phyloP scores from a whole-genome alignment of 1,284 basidiomycete genomes.

The Laetiporus sulphureus region DNA sequence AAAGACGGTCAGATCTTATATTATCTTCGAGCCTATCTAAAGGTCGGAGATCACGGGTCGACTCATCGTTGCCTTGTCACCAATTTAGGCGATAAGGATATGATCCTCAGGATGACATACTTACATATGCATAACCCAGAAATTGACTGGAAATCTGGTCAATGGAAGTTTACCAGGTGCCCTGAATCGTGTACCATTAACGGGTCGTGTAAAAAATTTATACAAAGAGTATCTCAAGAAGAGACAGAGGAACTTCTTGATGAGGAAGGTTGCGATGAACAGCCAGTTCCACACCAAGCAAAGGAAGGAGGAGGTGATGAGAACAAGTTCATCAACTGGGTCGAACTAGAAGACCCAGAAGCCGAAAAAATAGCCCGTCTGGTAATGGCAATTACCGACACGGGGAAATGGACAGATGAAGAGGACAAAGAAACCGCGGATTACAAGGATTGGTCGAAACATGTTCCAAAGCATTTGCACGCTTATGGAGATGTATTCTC shows the following conservation, averaged over 20 bases:
- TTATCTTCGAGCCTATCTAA: neutral
- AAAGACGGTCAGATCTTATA: neutral
- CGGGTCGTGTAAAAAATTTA: neutral
- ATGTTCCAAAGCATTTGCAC: neutral
- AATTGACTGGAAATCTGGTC: neutral
- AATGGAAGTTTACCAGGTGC: neutral
- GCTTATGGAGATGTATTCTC: neutral
- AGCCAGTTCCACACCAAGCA: neutral
- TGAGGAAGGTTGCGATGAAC: neutral
- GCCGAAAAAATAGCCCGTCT: neutral
- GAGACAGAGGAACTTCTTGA: neutral
- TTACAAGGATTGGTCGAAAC: neutral
- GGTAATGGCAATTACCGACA: neutral
- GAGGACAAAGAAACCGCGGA: neutral
- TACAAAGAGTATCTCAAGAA: neutral
- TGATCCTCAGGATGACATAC: neutral
- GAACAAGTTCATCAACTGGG: neutral
- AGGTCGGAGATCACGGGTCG: neutral
- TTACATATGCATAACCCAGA: neutral
- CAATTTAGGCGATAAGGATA: neutral
- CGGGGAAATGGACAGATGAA: neutral
- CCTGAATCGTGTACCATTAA: too few relatives aligned
- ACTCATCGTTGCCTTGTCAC: neutral
- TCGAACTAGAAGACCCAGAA: neutral
- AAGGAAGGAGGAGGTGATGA: neutral